A percentile compares a stretch with the other conserved stretches of the same genome.
phyloP scores from a whole-genome alignment of 441 rosid genomes.

The Adansonia gregorii region DNA sequence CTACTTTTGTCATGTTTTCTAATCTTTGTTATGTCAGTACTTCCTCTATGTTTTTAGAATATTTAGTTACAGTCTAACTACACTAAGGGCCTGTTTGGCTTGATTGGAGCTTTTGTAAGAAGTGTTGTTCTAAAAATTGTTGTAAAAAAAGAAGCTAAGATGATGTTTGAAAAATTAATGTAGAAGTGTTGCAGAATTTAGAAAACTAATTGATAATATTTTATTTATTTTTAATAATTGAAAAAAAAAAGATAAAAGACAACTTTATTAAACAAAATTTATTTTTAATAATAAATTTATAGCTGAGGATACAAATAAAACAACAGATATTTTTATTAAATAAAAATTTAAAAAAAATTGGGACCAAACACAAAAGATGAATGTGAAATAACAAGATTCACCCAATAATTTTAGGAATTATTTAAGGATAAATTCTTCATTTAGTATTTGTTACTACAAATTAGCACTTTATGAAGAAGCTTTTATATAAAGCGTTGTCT shows the following conservation, averaged over 20 bases:
- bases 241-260: not conserved
- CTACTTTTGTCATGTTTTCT: not conserved
- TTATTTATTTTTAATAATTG: not conserved
- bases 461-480: constrained; percentile 8
- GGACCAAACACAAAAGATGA: not conserved
- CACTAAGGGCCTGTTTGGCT: not conserved
- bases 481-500: not conserved
- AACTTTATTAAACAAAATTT: not conserved
- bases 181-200: not conserved
- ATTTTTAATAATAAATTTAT: not conserved
- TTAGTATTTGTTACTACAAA: not conserved
- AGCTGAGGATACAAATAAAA: not conserved
- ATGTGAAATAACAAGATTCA: not conserved
- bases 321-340: not conserved
- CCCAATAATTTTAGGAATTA: constrained; percentile 7
- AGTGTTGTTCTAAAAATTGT: not conserved
- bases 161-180: constrained; percentile 13
- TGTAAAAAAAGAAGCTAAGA: constrained; percentile 15
- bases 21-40: not conserved
- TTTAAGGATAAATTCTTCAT: not conserved
- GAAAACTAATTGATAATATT: not conserved
- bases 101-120: not conserved
- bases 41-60: not conserved
- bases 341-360: not conserved
- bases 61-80: not conserved